Conservation (phyloP, 139 green algal genomes). For the Chara braunii region DNA sequence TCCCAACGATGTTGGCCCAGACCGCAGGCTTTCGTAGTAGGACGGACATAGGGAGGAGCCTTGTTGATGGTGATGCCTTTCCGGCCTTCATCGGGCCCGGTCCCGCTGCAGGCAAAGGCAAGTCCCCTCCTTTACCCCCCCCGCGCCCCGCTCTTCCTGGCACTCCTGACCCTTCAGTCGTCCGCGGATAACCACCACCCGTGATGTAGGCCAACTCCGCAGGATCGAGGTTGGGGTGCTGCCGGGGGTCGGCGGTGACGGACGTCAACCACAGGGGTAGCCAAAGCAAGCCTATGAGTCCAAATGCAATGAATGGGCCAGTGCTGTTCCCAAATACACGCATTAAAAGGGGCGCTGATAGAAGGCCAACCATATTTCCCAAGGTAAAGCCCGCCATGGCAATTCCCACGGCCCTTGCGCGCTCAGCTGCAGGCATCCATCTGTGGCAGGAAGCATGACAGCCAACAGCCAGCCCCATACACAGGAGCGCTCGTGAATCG, state of each 20-base stretch:
- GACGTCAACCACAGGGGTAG: constrained; percentile 24
- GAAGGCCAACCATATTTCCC: constrained; percentile 54
- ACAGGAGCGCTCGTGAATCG: no score
- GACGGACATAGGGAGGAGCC: not conserved
- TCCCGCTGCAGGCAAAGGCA: no score
- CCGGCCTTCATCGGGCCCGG: not conserved
- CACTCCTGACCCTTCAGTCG: constrained; percentile 5
- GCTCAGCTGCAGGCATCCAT: constrained; percentile 38
- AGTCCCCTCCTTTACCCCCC: no score
- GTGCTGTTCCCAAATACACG: constrained; percentile 43
- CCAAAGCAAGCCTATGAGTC: constrained; percentile 40
- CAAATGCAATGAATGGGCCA: constrained; percentile 42
- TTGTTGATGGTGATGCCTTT: not conserved
- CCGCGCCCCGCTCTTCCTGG: not conserved
- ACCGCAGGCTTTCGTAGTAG: constrained; percentile 33
- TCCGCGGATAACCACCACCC: not conserved
- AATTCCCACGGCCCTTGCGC: constrained; percentile 28
- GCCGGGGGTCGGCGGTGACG: not conserved
- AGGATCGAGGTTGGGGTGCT: not conserved
- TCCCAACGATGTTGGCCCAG: constrained; percentile 46
- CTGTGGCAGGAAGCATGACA: constrained; percentile 9
- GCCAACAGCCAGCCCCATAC: no score
- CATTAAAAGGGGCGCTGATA: constrained; percentile 68
- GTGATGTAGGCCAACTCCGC: constrained; percentile 9
- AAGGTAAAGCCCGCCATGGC: constrained; percentile 41